phyloP scores from a whole-genome alignment of 805 yeast genomes.

The Kluyveromyces nonfermentans region DNA sequence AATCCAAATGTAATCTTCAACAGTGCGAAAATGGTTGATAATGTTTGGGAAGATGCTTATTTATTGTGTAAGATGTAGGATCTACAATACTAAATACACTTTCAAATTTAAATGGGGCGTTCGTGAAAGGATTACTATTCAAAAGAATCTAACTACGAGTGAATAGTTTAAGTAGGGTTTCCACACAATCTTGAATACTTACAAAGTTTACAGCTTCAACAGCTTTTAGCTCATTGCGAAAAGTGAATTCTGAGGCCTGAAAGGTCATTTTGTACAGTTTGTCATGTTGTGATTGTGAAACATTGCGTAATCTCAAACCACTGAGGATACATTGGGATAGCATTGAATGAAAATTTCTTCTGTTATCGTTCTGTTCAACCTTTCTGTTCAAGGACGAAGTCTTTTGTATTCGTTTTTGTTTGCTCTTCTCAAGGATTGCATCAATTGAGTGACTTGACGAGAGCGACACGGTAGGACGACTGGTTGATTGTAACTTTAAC shows the following conservation, averaged over 20 bases:
- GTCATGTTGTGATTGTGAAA: slow-evolving; percentile 25
- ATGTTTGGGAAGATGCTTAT: no score
- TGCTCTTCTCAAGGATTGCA: slow-evolving; percentile 15
- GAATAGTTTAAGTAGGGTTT: slow-evolving; percentile 27
- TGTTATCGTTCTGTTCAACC: slow-evolving; percentile 18
- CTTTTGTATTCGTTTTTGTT: slow-evolving; percentile 9
- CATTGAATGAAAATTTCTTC: slow-evolving; percentile 22
- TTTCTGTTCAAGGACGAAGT: slow-evolving; percentile 11
- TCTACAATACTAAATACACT: no score
- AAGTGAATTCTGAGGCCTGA: slow-evolving; percentile 32
- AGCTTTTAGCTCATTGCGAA: slow-evolving; percentile 20
- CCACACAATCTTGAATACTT: slow-evolving; percentile 30
- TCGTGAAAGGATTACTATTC: no score
- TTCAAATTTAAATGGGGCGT: no score
- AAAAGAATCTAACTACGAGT: slow-evolving; percentile 5
- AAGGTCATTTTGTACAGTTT: slow-evolving; percentile 30
- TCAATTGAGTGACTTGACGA: slow-evolving; percentile 12
- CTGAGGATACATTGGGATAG: slow-evolving; percentile 29
- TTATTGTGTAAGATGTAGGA: no score
- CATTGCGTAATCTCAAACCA: slow-evolving; percentile 30
- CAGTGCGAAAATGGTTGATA: no score
- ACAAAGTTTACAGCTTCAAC: slow-evolving; percentile 22
- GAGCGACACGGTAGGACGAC: neutral
- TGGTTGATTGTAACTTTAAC: neutral
- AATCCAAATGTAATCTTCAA: no score